Base-by-base conservation (phyloP, 768 basidiomycete genomes). In the Cystobasidium tubakii region DNA sequence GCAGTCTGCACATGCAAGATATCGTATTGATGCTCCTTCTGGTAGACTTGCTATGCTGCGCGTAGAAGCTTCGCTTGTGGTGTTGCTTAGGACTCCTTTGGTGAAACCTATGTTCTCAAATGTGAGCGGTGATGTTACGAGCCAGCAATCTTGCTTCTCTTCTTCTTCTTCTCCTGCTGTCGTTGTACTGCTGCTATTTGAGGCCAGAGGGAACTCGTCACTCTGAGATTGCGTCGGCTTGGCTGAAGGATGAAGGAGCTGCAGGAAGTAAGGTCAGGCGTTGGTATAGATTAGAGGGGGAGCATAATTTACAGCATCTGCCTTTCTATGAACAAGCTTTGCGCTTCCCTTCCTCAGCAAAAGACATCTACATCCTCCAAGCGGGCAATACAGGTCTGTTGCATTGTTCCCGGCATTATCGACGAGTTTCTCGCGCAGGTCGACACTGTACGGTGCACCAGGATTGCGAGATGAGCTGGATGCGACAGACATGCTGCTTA, bases 81-180 rank as follows among this genome's bases (percentile, higher is more conserved):
- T 15, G 25, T 42, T 42, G 70, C 19, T n/a, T 10, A 53, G 23
- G 10, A 73, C 72, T 15, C 64, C 72, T 33, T 73, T 73, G 34
- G 72, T 64, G 63, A 73, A 73, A 4, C 72, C 72, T 6, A 73
- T 65, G 44, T 73, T 73, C 64, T 73, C 72, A 42, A 73, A 73
- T 12, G 72, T 73, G 9, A 73, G 27, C 3, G 72, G 64, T 29
- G 72, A 73, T 34, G 72, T 44, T 9, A 73, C 72, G 12, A 73
- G 66, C 60, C 60, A 66, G 43, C 29, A 33, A 21, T 63, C 64
- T 31, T 62, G 69, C n/a, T 50, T 10, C 19, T 27, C 57, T 62
- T 7, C 27, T 25, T 29, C 57, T 27, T 29, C 57, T 60, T 10
- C 57, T 60, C 12, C 6, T 54, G 53, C 27, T 6, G 53, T n/a